phyloP scores from a whole-genome alignment of 768 basidiomycete species.

The Amanita muscaria region DNA sequence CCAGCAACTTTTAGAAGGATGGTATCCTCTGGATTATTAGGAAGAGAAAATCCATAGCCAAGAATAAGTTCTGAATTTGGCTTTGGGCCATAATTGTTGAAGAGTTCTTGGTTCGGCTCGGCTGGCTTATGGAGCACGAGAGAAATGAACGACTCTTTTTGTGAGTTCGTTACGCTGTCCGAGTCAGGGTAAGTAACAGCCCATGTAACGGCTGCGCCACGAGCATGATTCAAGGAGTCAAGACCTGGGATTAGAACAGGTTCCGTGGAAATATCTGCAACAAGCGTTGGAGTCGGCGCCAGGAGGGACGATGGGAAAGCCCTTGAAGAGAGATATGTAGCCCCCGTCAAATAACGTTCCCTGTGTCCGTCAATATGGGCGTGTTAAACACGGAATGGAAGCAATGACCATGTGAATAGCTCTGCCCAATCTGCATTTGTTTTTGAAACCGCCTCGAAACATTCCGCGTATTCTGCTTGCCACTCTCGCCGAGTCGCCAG shows the following conservation, averaged over 20 bases:
- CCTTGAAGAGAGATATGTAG: slow-evolving; percentile 78
- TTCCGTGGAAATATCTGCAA: slow-evolving; percentile 41
- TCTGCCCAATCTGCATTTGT: slow-evolving; percentile 33
- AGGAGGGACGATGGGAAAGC: slow-evolving; percentile 86
- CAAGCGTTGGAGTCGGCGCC: slow-evolving; percentile 43
- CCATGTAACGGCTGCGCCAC: slow-evolving; percentile 80
- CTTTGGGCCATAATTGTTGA: slow-evolving; percentile 91
- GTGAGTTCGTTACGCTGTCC: slow-evolving; percentile 8
- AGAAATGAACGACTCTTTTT: slow-evolving; percentile 37
- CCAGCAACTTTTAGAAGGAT: slow-evolving; percentile 74
- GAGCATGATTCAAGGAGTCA: slow-evolving; percentile 80
- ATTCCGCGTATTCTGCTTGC: slow-evolving; percentile 53
- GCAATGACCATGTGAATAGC: slow-evolving; percentile 58
- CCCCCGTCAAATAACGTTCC: slow-evolving; percentile 61
- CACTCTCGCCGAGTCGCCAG: slow-evolving; percentile 42
- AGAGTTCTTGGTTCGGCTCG: slow-evolving; percentile 45
- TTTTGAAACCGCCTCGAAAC: slow-evolving; percentile 32
- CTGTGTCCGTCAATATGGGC: slow-evolving; percentile 27
- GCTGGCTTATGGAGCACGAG: slow-evolving; percentile 47
- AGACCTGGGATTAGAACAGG: slow-evolving; percentile 84
- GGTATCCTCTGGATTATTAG: slow-evolving; percentile 78
- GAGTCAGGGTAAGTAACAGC: slow-evolving; percentile 36
- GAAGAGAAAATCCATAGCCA: slow-evolving; percentile 84
- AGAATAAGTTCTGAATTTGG: slow-evolving; percentile 85
- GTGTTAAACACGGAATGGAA: slow-evolving; percentile 1